Conservation (phyloP, 139 green algal species). For the Spirogloea muscicola region DNA sequence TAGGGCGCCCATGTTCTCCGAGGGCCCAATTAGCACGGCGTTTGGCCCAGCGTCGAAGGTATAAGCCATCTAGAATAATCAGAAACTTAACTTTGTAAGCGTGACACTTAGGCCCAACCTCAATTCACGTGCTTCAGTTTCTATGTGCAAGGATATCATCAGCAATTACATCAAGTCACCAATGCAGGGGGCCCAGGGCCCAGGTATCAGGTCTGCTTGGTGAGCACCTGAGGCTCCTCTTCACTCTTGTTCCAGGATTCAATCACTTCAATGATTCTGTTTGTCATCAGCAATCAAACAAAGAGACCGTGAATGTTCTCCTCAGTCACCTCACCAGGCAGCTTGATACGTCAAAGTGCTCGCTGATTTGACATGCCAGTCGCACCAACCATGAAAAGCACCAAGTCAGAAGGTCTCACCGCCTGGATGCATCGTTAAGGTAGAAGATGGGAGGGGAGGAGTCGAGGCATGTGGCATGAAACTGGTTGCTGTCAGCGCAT, state of each 20-base stretch:
- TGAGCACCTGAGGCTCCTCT: neutral
- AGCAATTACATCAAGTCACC: neutral
- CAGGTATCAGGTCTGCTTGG: neutral
- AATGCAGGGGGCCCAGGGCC: neutral
- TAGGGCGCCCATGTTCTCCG: slow-evolving; percentile 2
- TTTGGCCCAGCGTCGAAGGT: slow-evolving; percentile 50
- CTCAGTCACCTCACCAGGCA: neutral
- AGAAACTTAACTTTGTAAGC: too few species aligned
- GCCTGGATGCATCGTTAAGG: slow-evolving; percentile 42
- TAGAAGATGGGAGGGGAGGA: slow-evolving; percentile 51
- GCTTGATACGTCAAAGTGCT: slow-evolving; percentile 7
- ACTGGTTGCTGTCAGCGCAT: slow-evolving; percentile 52
- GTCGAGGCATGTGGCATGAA: slow-evolving; percentile 50
- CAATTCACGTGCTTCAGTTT: too few species aligned
- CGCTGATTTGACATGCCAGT: neutral
- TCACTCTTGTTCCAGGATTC: neutral
- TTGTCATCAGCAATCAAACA: neutral
- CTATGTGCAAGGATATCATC: slow-evolving; percentile 22
- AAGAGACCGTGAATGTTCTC: neutral
- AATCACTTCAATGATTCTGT: neutral
- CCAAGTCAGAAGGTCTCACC: slow-evolving; percentile 18
- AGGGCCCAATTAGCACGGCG: slow-evolving; percentile 39
- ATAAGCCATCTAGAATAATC: slow-evolving; percentile 35
- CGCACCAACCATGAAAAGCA: slow-evolving; percentile 4
- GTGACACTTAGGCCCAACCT: too few species aligned